These are phyloP conservation scores for Chrysosporium keratinophilum DNA, from an alignment of 2,329 filamentous ascomycete species.

Conservation along the genomic window DNA sequence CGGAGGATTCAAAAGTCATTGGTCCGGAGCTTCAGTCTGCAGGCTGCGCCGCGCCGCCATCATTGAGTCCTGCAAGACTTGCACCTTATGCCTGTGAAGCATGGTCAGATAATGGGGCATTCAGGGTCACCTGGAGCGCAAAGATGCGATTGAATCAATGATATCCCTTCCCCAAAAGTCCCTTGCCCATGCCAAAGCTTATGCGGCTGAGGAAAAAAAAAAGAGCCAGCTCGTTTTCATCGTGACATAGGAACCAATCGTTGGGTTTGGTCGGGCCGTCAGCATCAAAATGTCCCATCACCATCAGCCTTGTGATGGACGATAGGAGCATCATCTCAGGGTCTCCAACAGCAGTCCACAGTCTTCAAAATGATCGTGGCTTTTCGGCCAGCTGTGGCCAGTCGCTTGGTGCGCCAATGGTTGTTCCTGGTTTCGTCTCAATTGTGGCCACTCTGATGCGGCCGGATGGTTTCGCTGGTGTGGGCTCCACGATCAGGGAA, in stretches of 20 bases:
- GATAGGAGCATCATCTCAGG: background rate
- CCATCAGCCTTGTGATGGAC: conserved; percentile 3
- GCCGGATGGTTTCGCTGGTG: background rate
- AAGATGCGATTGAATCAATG: too few species aligned
- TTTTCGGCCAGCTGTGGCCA: too few species aligned
- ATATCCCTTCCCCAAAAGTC: background rate
- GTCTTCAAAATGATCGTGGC: background rate
- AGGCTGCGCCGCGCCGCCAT: too few species aligned
- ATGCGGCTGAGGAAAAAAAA: background rate
- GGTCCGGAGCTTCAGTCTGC: too few species aligned
- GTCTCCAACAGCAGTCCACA: background rate
- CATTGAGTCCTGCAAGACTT: too few species aligned
- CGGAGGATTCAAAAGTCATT: too few species aligned
- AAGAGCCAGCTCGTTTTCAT: background rate
- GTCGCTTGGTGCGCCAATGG: background rate
- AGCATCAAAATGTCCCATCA: background rate
- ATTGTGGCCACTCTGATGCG: background rate
- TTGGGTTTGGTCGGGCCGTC: background rate
- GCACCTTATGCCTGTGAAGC: too few species aligned
- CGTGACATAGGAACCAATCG: background rate
- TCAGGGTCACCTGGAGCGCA: too few species aligned
- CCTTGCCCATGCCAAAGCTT: background rate
- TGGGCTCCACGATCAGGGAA: background rate
- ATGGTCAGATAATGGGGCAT: too few species aligned
- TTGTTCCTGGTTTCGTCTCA: background rate